Conservation (phyloP, 768 basidiomycete species). For the Leucocoprinus birnbaumii region DNA sequence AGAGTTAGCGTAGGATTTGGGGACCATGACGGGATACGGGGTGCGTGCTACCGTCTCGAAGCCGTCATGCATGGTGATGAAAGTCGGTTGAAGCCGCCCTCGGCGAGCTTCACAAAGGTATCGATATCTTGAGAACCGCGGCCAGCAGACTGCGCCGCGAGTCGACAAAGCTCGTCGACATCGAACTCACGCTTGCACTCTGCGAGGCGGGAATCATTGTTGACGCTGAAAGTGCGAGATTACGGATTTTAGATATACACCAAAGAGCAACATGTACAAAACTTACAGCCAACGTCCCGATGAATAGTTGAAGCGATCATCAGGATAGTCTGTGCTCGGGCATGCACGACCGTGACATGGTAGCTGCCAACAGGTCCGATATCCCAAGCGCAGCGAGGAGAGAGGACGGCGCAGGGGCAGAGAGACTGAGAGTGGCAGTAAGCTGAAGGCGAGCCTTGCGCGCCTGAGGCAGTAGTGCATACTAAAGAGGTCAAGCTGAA, state of each 20-base stretch:
- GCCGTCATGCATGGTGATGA: conserved; percentile 31
- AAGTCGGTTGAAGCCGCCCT: conserved; percentile 42
- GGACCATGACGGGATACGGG: conserved; percentile 33
- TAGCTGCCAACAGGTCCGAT: no score
- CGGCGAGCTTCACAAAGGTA: conserved; percentile 37
- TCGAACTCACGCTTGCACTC: conserved; percentile 42
- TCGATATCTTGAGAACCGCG: conserved; percentile 34
- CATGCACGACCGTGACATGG: no score
- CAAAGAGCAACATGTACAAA: conserved; percentile 26
- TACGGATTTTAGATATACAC: conserved; percentile 25
- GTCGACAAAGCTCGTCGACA: conserved; percentile 33
- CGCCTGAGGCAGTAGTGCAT: no score
- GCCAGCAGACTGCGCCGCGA: conserved; percentile 40
- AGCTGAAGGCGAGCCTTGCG: no score
- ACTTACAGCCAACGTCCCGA: conserved; percentile 43
- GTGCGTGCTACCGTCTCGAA: conserved; percentile 38
- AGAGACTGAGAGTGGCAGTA: no score
- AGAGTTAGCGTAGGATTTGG: conserved; percentile 35
- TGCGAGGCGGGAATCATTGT: conserved; percentile 41
- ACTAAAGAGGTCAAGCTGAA: no score
- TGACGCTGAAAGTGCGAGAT: conserved; percentile 29
- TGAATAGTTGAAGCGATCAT: conserved; percentile 40
- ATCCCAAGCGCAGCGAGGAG: no score
- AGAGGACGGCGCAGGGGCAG: no score
- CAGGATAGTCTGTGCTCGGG: no score